Conservation (phyloP, 768 basidiomycete genomes). For the Serendipita sp. region DNA sequence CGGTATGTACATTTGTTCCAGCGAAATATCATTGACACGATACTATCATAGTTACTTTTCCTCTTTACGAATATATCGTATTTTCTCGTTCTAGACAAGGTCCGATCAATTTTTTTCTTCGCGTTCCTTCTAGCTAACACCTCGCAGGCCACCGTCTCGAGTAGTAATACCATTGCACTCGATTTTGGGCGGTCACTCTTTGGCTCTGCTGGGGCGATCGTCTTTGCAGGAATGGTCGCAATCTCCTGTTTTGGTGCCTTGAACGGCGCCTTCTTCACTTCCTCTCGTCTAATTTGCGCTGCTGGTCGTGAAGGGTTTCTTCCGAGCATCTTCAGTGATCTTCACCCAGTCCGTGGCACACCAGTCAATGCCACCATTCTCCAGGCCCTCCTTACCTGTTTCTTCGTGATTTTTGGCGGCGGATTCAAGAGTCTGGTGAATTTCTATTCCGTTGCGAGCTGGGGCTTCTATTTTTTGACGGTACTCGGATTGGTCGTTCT, state of each 20-base stretch:
- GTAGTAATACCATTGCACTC: slow-evolving; percentile 74
- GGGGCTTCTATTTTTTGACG: slow-evolving; percentile 79
- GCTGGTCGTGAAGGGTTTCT: slow-evolving; percentile 81
- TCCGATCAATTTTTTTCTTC: slow-evolving; percentile 16
- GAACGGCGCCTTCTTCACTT: slow-evolving; percentile 67
- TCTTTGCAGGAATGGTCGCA: slow-evolving; percentile 85
- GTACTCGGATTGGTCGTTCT: slow-evolving; percentile 78
- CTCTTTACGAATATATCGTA: slow-evolving; percentile 76
- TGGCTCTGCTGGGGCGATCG: slow-evolving; percentile 68
- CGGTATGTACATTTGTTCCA: slow-evolving; percentile 28
- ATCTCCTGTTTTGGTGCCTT: slow-evolving; percentile 92
- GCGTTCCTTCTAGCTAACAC: neutral
- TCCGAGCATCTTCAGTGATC: slow-evolving; percentile 64
- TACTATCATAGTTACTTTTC: slow-evolving; percentile 43
- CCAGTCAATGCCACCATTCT: slow-evolving; percentile 79
- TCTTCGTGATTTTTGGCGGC: slow-evolving; percentile 73
- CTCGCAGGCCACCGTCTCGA: slow-evolving; percentile 41
- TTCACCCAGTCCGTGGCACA: slow-evolving; percentile 62
- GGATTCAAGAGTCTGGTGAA: slow-evolving; percentile 82
- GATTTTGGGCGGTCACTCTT: slow-evolving; percentile 85
- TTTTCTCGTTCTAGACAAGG: slow-evolving; percentile 84
- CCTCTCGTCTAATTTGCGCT: slow-evolving; percentile 73
- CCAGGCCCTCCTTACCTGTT: slow-evolving; percentile 55
- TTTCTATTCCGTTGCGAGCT: slow-evolving; percentile 74
- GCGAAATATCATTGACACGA: neutral